Evolutionary conservation across 495 filamentous ascomycete genomes (phyloP).

Genomic region (Annulohypoxylon nitens): DNA sequence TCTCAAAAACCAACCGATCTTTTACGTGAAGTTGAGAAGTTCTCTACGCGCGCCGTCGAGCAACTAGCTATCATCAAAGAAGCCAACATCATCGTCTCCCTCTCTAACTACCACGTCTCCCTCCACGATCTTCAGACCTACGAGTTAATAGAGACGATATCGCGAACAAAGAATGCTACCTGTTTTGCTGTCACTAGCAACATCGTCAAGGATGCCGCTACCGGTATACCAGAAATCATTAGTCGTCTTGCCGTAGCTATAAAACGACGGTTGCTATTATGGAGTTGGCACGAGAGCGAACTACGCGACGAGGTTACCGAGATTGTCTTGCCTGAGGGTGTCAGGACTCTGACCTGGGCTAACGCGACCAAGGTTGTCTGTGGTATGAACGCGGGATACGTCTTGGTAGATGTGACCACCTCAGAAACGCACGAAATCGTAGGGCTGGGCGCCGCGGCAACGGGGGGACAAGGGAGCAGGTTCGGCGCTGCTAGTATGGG

Average conservation of each 20-base stretch:
- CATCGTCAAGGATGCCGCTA: conserved; percentile 87
- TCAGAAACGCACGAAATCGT: conserved; percentile 79
- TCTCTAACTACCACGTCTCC: conserved; percentile 88
- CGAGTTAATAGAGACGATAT: conserved; percentile 76
- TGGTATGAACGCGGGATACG: conserved; percentile 88
- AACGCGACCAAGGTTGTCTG: conserved; percentile 86
- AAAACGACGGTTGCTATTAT: conserved; percentile 88
- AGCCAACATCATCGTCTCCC: conserved; percentile 86
- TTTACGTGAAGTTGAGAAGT: conserved; percentile 91
- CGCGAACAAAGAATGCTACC: conserved; percentile 85
- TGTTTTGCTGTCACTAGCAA: conserved; percentile 94
- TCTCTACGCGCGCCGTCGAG: conserved; percentile 87
- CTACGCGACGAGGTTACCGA: conserved; percentile 78
- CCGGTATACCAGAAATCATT: conserved; percentile 89
- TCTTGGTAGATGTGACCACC: conserved; percentile 86
- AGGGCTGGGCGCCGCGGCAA: conserved; percentile 78
- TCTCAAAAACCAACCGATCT: conserved; percentile 79
- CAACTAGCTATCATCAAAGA: conserved; percentile 96
- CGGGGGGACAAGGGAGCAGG: conserved; percentile 74
- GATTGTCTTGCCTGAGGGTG: conserved; percentile 79
- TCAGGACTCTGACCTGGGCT: conserved; percentile 90
- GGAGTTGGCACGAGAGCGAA: conserved; percentile 97
- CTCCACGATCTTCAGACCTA: conserved; percentile 91
- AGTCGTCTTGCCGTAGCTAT: conserved; percentile 90
- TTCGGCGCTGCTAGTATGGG: conserved; percentile 78